Evolutionary conservation across 495 filamentous ascomycete species (phyloP).

Genomic region (Sporormia fimetaria): DNA sequence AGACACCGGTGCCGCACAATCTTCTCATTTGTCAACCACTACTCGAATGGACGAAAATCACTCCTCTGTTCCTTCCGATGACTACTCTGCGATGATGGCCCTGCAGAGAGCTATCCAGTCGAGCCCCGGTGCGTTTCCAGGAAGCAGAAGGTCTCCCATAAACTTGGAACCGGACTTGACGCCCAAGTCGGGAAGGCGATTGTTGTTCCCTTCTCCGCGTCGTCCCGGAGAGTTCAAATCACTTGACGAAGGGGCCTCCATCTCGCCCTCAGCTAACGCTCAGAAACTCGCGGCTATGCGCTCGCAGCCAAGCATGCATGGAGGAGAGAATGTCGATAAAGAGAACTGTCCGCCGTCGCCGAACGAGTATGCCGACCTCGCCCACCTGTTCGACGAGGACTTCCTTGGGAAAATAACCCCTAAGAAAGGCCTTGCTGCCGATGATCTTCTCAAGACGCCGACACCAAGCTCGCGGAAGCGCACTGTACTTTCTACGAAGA

Average conservation of each 20-base stretch:
- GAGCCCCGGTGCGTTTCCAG: conserved; percentile 53
- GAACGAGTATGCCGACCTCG: conserved; percentile 25
- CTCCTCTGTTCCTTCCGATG: not conserved
- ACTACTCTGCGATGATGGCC: conserved; percentile 47
- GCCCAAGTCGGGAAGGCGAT: conserved; percentile 54
- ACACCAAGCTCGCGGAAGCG: conserved; percentile 14
- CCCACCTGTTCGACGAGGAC: conserved; percentile 21
- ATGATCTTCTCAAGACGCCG: conserved; percentile 27
- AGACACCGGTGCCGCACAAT: too few species aligned
- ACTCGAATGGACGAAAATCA: not conserved
- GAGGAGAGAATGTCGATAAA: conserved; percentile 40
- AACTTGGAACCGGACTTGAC: conserved; percentile 47
- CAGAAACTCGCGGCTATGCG: not conserved
- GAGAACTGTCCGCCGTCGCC: conserved; percentile 32
- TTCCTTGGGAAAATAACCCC: conserved; percentile 17
- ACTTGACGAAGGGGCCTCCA: conserved; percentile 23
- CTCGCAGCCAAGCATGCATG: conserved; percentile 31
- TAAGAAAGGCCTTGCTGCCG: conserved; percentile 8
- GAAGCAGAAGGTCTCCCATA: conserved; percentile 56
- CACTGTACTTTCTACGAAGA: conserved; percentile 5
- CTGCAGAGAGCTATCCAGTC: conserved; percentile 56
- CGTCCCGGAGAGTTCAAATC: conserved; percentile 30
- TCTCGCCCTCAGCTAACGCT: conserved; percentile 1
- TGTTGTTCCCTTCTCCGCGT: conserved; percentile 56
- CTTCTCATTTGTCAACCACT: not conserved